Evolutionary conservation across 768 basidiomycete species (phyloP).

Genomic region (Boletales sp.): DNA sequence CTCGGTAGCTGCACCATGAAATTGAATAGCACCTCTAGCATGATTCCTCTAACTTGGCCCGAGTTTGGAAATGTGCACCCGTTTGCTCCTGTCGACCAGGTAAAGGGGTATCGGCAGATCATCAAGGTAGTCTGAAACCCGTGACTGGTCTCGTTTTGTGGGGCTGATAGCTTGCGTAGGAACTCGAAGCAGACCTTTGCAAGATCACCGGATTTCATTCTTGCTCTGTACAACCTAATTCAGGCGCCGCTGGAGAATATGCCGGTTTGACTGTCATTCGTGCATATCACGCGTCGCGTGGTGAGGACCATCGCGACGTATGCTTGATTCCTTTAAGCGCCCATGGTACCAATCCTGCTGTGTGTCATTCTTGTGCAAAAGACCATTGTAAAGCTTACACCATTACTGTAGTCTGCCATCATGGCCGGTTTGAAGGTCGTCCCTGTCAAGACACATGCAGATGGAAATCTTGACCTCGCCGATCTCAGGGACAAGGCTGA

Average conservation of each 20-base stretch:
- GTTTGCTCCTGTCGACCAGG: slow-evolving; percentile 87
- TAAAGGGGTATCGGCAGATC: slow-evolving; percentile 78
- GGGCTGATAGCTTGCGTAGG: slow-evolving; percentile 43
- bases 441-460: slow-evolving; percentile 81
- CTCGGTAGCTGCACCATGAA: slow-evolving; percentile 98
- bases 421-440: slow-evolving; percentile 98
- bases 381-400: slow-evolving; percentile 12
- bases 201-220: slow-evolving; percentile 95
- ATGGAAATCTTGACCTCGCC: slow-evolving; percentile 85
- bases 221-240: slow-evolving; percentile 97
- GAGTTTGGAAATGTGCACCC: slow-evolving; percentile 91
- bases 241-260: slow-evolving; percentile 97
- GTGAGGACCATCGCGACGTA: slow-evolving; percentile 81
- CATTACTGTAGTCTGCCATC: slow-evolving; percentile 70
- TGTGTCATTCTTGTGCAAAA: slow-evolving; percentile 35
- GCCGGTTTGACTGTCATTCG: slow-evolving; percentile 92
- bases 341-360: slow-evolving; percentile 98
- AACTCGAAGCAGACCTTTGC: slow-evolving; percentile 88
- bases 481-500: slow-evolving; percentile 87
- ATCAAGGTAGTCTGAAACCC: slow-evolving; percentile 53
- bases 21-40: slow-evolving; percentile 95
- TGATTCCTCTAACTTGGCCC: slow-evolving; percentile 95
- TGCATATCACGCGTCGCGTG: slow-evolving; percentile 89
- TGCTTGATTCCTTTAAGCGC: slow-evolving; percentile 95
- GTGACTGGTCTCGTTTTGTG: background rate